Conservation (phyloP, 345 rosid genomes). For the Eucalyptus pauciflora region DNA sequence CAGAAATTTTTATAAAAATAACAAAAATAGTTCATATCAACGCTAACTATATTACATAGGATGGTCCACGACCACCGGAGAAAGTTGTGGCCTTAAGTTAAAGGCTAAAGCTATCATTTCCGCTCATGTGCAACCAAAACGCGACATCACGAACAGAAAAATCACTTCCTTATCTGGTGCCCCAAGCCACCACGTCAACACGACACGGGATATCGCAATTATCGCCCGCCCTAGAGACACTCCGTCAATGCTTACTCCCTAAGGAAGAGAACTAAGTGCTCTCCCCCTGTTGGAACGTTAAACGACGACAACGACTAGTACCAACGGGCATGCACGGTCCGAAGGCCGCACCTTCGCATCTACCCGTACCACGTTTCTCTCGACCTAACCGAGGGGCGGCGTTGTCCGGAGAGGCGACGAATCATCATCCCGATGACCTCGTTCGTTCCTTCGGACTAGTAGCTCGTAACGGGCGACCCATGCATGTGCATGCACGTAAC, state of each 20-base stretch:
- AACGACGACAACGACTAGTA: background rate
- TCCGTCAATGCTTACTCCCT: background rate
- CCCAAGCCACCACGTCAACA: background rate
- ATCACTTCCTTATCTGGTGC: background rate
- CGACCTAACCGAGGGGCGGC: background rate
- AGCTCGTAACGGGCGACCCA: background rate
- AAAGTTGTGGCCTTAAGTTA: background rate
- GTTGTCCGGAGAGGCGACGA: background rate
- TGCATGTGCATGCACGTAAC: background rate
- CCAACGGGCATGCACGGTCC: background rate
- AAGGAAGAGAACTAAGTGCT: background rate
- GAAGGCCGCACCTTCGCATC: background rate
- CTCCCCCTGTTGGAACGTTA: background rate
- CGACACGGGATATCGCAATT: background rate
- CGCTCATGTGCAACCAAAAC: background rate
- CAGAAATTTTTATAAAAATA: no score
- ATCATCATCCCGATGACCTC: background rate
- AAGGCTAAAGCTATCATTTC: background rate
- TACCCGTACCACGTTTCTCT: background rate
- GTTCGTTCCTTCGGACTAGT: background rate
- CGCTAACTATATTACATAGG: background rate
- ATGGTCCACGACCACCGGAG: rapidly evolving
- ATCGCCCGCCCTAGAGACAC: background rate
- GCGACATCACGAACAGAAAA: background rate
- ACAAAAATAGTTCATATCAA: background rate